phyloP scores from a whole-genome alignment of 306 rosid genomes.

The Vachellia collinsii region DNA sequence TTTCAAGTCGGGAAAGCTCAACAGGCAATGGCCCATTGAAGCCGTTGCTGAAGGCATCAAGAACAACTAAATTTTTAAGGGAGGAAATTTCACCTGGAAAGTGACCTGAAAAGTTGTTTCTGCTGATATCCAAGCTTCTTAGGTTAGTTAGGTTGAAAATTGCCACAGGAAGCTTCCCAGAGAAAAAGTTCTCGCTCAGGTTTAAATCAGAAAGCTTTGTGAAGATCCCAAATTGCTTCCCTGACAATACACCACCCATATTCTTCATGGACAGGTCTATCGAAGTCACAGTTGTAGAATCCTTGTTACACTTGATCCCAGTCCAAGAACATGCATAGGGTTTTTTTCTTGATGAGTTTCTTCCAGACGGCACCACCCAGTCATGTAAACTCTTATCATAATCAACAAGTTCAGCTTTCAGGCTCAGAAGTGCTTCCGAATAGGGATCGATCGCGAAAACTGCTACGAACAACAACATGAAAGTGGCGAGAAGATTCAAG shows the following conservation, averaged over 20 bases:
- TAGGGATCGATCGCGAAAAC: constrained; percentile 63
- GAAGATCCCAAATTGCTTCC: constrained; percentile 66
- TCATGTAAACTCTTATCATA: constrained; percentile 56
- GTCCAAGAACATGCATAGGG: constrained; percentile 83
- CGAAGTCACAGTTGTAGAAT: constrained; percentile 57
- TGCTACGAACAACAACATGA: constrained; percentile 40
- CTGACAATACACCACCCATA: constrained; percentile 63
- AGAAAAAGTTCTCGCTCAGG: constrained; percentile 73
- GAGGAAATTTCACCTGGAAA: constrained; percentile 67
- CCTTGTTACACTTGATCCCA: constrained; percentile 69
- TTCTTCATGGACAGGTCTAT: constrained; percentile 79
- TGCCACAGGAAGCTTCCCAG: constrained; percentile 66
- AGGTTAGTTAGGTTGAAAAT: constrained; percentile 74
- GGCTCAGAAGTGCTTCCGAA: constrained; percentile 76
- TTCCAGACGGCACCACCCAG: constrained; percentile 60
- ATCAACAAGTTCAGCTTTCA: constrained; percentile 73
- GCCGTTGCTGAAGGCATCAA: constrained; percentile 93
- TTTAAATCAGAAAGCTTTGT: constrained; percentile 67
- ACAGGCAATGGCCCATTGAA: constrained; percentile 77
- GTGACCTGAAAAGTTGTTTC: constrained; percentile 85
- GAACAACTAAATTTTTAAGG: constrained; percentile 53
- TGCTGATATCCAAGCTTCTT: constrained; percentile 69
- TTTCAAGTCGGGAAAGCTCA: constrained; percentile 58
- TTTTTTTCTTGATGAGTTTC: constrained; percentile 52
- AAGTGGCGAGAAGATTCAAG: constrained; percentile 49